Base-by-base conservation (phyloP, 306 rosid genomes). In the Ormosia semicastrata region DNA sequence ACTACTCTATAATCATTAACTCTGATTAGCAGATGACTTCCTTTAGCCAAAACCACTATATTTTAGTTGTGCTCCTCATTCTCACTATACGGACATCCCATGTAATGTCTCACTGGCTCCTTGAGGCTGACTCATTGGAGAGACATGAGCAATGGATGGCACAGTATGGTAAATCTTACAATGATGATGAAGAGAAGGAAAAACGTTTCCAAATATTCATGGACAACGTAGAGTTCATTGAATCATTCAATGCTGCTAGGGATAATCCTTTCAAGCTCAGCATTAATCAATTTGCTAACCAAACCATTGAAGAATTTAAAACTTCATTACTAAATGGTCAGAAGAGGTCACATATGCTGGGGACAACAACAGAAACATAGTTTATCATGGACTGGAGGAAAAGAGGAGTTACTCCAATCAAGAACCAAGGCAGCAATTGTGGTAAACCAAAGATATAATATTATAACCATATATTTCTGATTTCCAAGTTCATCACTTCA, bases 141-240 rank as follows among this genome's bases (percentile, higher is more conserved):
- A 82, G 11, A 68, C 78, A 85, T 24, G 87, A 85, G 15, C 50
- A 80, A 15, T 88, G 87, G 89, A 80, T 80, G 84, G 17, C 54
- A 9, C 53, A 73, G 18, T 30, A 72, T 52, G 84, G 82, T 2
- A 87, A 77, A 4, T 29, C 56, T 11, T 88, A 83, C 9, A 17
- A 60, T 1, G 71, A 83, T 62, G 67, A 4, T 8, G 66, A 33
- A 7, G 86, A 88, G 73, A 81, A 86, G 53, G 80, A 85, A 24
- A 81, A 59, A 40, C 77, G 88, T 15, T 73, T 47, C 40, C 17
- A 68, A 17, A 88, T 83, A 54, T 83, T 85, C 66, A 76, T 58
- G 33, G 44, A 41, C 3, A 88, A 85, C 32, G n/a, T 69, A 5
- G 62, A 83, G 12, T 85, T 47, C 62, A 72, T 83, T 13, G 84